Evolutionary conservation across 83 land plant genomes (phyloP).

Genomic region (Diphasiastrum complanatum): DNA sequence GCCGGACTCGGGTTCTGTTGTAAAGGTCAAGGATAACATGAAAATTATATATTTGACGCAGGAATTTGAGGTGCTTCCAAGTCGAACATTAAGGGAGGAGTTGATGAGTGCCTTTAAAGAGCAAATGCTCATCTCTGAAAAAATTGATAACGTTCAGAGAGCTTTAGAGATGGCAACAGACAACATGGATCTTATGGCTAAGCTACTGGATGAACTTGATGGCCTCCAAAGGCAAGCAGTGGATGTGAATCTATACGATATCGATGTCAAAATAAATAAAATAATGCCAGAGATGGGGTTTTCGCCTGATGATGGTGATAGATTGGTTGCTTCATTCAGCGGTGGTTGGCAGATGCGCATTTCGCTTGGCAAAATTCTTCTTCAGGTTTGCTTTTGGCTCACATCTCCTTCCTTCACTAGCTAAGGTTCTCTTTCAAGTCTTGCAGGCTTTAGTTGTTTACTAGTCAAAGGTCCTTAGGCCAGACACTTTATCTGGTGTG

Average conservation of each 20-base stretch:
- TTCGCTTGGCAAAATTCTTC: slow-evolving; percentile 90
- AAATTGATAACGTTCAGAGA: slow-evolving; percentile 83
- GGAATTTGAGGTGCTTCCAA: slow-evolving; percentile 80
- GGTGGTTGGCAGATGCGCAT: slow-evolving; percentile 99
- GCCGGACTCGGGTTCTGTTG: slow-evolving; percentile 73
- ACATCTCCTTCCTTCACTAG: slow-evolving; percentile 1
- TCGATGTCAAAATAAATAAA: slow-evolving; percentile 78
- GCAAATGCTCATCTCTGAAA: slow-evolving; percentile 55
- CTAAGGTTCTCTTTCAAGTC: too few species aligned
- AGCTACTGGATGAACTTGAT: slow-evolving; percentile 81
- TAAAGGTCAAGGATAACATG: slow-evolving; percentile 78
- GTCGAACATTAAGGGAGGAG: slow-evolving; percentile 78
- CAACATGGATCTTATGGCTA: slow-evolving; percentile 78
- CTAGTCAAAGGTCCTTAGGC: too few species aligned
- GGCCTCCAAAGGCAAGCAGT: slow-evolving; percentile 68
- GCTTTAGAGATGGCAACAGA: slow-evolving; percentile 67
- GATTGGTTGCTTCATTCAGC: slow-evolving; percentile 81
- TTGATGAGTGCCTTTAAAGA: slow-evolving; percentile 76
- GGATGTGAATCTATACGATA: slow-evolving; percentile 53
- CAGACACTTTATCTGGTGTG: too few species aligned
- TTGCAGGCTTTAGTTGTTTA: too few species aligned
- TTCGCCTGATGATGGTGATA: slow-evolving; percentile 59
- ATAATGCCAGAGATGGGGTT: slow-evolving; percentile 94
- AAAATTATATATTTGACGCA: slow-evolving; percentile 79
- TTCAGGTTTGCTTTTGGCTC: slow-evolving; percentile 48